phyloP scores from a whole-genome alignment of 345 rosid species.

The Corymbia maculata region DNA sequence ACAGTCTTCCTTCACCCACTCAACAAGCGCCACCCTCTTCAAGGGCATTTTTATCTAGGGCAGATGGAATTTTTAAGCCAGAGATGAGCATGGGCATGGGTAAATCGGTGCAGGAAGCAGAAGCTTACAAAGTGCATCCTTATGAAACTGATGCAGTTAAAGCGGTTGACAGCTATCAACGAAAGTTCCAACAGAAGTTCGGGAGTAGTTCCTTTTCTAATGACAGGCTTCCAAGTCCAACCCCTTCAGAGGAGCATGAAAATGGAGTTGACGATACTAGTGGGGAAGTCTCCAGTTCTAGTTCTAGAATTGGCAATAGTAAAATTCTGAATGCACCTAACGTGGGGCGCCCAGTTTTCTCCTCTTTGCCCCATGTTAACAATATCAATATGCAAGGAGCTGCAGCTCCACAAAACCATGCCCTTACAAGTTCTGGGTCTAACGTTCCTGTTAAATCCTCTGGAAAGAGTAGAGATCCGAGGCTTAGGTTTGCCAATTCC shows the following conservation, averaged over 20 bases:
- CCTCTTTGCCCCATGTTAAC: constrained; percentile 6
- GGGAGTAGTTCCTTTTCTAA: constrained; percentile 15
- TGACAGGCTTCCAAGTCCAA: constrained; percentile 88
- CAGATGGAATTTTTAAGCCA: constrained; percentile 26
- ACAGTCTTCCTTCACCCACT: constrained; percentile 97
- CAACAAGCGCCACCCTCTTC: constrained; percentile 49
- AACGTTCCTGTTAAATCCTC: constrained; percentile 35
- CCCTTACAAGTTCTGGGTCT: constrained; percentile 16
- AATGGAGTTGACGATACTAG: constrained; percentile 42
- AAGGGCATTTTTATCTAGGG: constrained; percentile 14
- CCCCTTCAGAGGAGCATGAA: constrained; percentile 78
- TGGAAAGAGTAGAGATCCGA: constrained; percentile 83
- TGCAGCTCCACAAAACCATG: constrained; percentile 12
- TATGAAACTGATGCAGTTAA: constrained; percentile 70
- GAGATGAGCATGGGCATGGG: constrained; percentile 5
- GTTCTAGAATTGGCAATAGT: constrained; percentile 13
- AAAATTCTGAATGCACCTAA: constrained; percentile 9
- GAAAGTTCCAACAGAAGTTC: constrained; percentile 38
- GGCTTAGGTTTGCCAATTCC: constrained; percentile 58
- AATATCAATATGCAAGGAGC: constrained; percentile 10
- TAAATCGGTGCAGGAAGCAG: constrained; percentile 19
- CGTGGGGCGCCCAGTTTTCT: constrained; percentile 13
- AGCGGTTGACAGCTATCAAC: constrained; percentile 77
- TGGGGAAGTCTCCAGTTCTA: constrained; percentile 71
- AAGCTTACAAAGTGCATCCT: constrained; percentile 35